phyloP scores from a whole-genome alignment of 2,329 filamentous ascomycete genomes.

The Ceratocystis variospora region DNA sequence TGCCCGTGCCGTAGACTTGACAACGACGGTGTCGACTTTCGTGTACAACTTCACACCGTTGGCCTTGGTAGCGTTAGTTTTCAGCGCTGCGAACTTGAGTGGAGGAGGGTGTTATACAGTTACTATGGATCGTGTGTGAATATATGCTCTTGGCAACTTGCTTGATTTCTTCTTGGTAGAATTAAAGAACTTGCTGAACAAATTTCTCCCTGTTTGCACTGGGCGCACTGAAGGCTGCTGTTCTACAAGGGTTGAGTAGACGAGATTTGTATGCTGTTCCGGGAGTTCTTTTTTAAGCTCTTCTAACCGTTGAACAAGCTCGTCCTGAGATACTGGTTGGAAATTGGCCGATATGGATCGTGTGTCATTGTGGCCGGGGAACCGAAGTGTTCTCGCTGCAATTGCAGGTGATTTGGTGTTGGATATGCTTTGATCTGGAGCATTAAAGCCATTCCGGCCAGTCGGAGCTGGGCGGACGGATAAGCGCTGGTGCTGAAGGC shows the following conservation, averaged over 20 bases:
- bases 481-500: not conserved
- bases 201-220: not conserved
- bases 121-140: conserved; percentile 1
- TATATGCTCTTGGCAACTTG: not conserved
- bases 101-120: not conserved
- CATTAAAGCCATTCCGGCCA: not conserved
- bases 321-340: not conserved
- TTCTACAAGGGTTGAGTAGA: conserved; percentile 4
- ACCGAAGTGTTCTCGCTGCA: not conserved
- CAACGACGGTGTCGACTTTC: conserved; percentile 28
- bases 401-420: not conserved
- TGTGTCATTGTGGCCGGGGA: not conserved
- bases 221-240: not conserved
- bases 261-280: conserved; percentile 9
- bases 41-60: not conserved
- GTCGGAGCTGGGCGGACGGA: not conserved
- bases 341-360: not conserved
- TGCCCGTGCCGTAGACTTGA: conserved; percentile 37
- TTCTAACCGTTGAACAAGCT: not conserved
- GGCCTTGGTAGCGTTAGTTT: conserved; percentile 8
- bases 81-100: not conserved
- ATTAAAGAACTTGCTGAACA: not conserved
- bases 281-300: conserved; percentile 3
- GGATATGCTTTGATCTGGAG: not conserved
- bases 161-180: not conserved